Evolutionary conservation across 306 rosid species (phyloP).

Genomic region (Boehmeria nivea): DNA sequence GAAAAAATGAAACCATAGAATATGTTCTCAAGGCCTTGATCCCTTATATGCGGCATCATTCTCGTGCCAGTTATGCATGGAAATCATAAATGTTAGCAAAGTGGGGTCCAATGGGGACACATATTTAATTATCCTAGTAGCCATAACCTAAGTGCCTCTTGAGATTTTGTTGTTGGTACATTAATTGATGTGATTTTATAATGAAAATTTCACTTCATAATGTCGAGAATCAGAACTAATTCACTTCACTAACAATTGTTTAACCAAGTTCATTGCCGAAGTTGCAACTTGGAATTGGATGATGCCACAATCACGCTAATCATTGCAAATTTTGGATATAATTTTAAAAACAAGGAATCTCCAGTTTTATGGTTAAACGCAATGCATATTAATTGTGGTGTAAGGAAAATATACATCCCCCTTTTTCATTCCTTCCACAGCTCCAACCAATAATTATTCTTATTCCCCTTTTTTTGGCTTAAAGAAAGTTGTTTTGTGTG

Average conservation of each 20-base stretch:
- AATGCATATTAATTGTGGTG: conserved; percentile 5
- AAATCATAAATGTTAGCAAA: too few relatives aligned
- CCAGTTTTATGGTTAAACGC: conserved; percentile 7
- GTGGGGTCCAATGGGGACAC: too few relatives aligned
- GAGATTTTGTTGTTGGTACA: neutral
- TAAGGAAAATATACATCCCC: conserved; percentile 2
- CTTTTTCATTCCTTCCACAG: too few relatives aligned
- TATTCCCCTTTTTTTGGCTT: too few relatives aligned
- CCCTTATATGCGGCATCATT: too few relatives aligned
- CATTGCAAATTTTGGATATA: conserved; percentile 1
- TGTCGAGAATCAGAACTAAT: neutral
- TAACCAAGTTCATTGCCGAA: neutral
- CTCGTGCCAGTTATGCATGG: too few relatives aligned
- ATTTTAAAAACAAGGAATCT: neutral
- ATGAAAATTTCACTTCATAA: neutral
- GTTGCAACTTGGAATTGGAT: neutral
- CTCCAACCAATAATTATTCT: too few relatives aligned
- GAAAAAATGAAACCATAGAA: too few relatives aligned
- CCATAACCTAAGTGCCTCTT: too few relatives aligned
- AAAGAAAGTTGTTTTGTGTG: too few relatives aligned
- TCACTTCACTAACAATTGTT: neutral
- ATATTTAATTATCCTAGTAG: neutral
- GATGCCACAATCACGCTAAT: neutral
- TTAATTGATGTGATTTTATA: neutral
- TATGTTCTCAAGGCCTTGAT: too few relatives aligned